A percentile compares a stretch with the other conserved stretches of the same genome.
Conservation (phyloP, 768 basidiomycete species). For the Hortiboletus flavorubellus region DNA sequence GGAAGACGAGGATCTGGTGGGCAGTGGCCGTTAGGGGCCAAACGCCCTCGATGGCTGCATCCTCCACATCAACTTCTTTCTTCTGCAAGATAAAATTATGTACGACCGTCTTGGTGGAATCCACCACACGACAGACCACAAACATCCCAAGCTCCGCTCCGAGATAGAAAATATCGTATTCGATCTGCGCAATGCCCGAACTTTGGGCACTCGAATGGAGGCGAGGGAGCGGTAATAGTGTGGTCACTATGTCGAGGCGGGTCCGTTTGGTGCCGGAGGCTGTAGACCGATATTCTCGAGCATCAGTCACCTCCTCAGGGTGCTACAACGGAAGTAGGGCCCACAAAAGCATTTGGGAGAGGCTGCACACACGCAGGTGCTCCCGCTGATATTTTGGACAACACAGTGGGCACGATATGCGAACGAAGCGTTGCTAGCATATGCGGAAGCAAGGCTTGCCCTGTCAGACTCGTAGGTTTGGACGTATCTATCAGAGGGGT, state of each 20-base stretch:
- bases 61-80: conserved; percentile 30
- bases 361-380: neutral
- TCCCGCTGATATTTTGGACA: neutral
- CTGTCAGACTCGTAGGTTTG: conserved; percentile 33
- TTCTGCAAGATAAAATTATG: conserved; percentile 31
- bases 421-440: conserved; percentile 30
- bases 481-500: conserved; percentile 23
- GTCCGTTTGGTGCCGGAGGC: conserved; percentile 18
- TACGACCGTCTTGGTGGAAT: conserved; percentile 17
- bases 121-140: conserved; percentile 20
- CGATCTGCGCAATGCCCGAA: conserved; percentile 9
- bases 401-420: conserved; percentile 25
- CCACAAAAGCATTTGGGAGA: conserved; percentile 16
- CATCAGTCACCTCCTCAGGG: neutral
- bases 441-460: conserved; percentile 32
- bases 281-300: neutral
- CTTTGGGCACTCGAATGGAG: conserved; percentile 19
- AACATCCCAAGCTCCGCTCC: conserved; percentile 29
- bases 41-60: conserved; percentile 24
- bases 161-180: conserved; percentile 32
- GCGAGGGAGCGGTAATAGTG: conserved; percentile 24
- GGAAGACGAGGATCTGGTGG: conserved; percentile 33
- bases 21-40: conserved; percentile 30
- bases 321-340: neutral
- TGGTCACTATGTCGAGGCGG: conserved; percentile 28